Evolutionary conservation across 352 stramenopile species (phyloP).

Genomic region (Phytophthora syringae): DNA sequence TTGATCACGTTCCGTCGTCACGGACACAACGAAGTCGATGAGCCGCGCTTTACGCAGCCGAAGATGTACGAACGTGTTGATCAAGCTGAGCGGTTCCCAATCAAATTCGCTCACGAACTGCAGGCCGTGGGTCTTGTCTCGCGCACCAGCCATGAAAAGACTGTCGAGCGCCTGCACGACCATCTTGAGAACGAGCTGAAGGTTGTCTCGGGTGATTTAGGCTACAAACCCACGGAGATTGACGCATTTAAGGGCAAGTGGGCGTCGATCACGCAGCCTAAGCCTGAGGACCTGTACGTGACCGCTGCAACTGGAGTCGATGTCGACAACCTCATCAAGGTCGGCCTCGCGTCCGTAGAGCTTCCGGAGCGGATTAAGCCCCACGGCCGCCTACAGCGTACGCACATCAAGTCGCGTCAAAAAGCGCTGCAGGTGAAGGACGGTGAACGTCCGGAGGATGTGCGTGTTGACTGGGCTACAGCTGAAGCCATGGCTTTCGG

Average conservation of each 20-base stretch:
- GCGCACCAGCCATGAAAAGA: slow-evolving; percentile 57
- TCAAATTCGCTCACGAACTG: slow-evolving; percentile 77
- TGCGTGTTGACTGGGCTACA: slow-evolving; percentile 88
- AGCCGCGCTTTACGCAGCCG: slow-evolving; percentile 89
- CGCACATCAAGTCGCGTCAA: slow-evolving; percentile 72
- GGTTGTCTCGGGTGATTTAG: slow-evolving; percentile 46
- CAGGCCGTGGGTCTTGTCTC: slow-evolving; percentile 63
- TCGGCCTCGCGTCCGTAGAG: slow-evolving; percentile 71
- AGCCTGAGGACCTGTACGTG: slow-evolving; percentile 56
- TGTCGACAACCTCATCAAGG: slow-evolving; percentile 58
- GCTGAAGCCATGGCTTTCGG: slow-evolving; percentile 90
- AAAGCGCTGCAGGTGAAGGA: slow-evolving; percentile 68
- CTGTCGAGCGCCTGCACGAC: slow-evolving; percentile 59
- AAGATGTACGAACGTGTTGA: slow-evolving; percentile 87
- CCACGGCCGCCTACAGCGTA: slow-evolving; percentile 82
- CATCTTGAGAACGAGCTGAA: slow-evolving; percentile 76
- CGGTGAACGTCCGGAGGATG: slow-evolving; percentile 28
- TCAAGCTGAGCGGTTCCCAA: slow-evolving; percentile 64
- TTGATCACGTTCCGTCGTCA: slow-evolving; percentile 85
- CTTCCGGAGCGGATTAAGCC: slow-evolving; percentile 59
- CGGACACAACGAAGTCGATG: slow-evolving; percentile 92
- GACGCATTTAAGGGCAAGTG: slow-evolving; percentile 85
- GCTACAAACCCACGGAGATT: slow-evolving; percentile 67
- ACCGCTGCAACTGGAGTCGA: slow-evolving; percentile 62
- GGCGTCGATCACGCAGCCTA: slow-evolving; percentile 58